Percentiles rank a stretch among this genome's conserved stretches.
These are phyloP conservation scores for Fusarium guadeloupense DNA, from an alignment of 2,329 filamentous ascomycete genomes.

Conservation along the genomic window DNA sequence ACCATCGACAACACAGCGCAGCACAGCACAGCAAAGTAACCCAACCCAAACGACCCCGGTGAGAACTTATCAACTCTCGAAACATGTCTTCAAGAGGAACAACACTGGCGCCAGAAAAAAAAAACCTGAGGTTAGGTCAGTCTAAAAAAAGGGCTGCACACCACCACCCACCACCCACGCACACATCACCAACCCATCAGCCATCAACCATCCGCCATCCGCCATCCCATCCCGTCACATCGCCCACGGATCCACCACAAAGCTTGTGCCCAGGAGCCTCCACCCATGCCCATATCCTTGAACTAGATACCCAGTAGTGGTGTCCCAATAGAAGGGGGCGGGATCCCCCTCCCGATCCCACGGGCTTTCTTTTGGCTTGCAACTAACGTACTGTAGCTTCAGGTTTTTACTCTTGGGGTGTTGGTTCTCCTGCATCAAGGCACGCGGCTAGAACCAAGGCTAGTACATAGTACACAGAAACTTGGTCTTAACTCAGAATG, in stretches of 20 bases:
- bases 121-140: neutral
- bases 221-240: constrained; percentile 30
- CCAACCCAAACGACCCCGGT: constrained; percentile 26
- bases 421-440: neutral
- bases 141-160: constrained; percentile 36
- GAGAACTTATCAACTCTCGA: constrained; percentile 18
- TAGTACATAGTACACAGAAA: neutral
- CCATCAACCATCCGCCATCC: neutral
- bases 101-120: constrained; percentile 13
- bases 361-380: constrained; percentile 1
- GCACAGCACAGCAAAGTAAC: constrained; percentile 36
- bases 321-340: constrained; percentile 26
- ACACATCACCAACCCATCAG: constrained; percentile 12
- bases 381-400: constrained; percentile 9
- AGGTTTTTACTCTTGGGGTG: too few relatives aligned
- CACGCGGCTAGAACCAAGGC: constrained; percentile 1
- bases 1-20: constrained; percentile 4
- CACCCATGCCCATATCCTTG: constrained; percentile 19
- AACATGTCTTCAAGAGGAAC: neutral
- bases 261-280: constrained; percentile 33
- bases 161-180: constrained; percentile 3
- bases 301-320: neutral
- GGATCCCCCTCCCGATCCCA: neutral
- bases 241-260: constrained; percentile 31
- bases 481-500: constrained; percentile 8